These are phyloP conservation scores for Botrytis galanthina DNA, from an alignment of 2,329 filamentous ascomycete species.

Conservation along the genomic window DNA sequence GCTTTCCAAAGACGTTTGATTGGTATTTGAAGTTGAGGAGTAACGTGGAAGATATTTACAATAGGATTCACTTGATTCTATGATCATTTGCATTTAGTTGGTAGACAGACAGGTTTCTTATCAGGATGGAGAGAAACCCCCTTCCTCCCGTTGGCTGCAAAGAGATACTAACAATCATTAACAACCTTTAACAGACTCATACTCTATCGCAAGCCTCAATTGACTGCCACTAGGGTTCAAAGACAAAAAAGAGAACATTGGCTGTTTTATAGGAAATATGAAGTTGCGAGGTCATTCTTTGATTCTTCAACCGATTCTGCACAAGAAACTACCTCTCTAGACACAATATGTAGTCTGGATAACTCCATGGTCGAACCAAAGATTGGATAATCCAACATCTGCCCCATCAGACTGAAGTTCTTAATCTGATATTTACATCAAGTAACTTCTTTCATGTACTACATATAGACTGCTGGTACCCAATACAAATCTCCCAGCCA, in stretches of 20 bases:
- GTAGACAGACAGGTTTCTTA: neutral
- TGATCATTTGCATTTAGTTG: neutral
- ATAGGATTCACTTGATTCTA: neutral
- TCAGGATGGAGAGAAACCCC: no score
- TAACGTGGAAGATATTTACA: neutral
- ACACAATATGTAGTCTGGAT: neutral
- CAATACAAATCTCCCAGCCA: fast-evolving
- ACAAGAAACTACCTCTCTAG: neutral
- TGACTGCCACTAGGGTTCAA: no score
- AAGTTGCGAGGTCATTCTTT: neutral
- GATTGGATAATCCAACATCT: neutral
- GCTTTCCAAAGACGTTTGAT: neutral
- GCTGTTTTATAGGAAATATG: neutral
- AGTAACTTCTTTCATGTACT: neutral
- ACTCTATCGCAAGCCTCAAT: neutral
- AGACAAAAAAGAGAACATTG: neutral
- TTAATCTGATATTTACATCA: neutral
- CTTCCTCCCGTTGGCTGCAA: neutral
- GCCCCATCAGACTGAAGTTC: no score
- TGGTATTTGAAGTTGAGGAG: neutral
- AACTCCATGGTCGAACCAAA: neutral
- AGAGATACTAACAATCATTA: neutral
- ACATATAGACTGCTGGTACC: neutral
- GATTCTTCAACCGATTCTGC: neutral
- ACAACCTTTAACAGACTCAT: neutral